A percentile compares a stretch with the other conserved stretches of the same genome.
phyloP scores from a whole-genome alignment of 305 asterid genomes.

The Rubia peregrina region DNA sequence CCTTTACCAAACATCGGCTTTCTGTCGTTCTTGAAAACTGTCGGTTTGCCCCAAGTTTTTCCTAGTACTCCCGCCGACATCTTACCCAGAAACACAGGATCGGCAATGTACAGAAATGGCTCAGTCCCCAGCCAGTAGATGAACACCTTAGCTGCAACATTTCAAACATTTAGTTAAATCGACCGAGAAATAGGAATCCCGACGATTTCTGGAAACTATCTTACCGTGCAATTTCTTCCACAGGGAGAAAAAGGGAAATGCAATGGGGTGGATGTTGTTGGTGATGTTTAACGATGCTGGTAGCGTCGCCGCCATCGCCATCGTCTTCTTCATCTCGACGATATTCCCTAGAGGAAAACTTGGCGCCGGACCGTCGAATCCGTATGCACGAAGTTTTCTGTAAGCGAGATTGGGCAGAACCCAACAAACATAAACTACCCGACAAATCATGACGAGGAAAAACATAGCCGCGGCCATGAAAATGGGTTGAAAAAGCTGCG shows the following conservation, averaged over 20 bases:
- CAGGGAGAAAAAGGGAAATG: constrained; percentile 56
- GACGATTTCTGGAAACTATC: no score
- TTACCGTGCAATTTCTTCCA: constrained; percentile 73
- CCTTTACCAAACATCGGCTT: constrained; percentile 88
- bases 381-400: constrained; percentile 46
- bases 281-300: constrained; percentile 13
- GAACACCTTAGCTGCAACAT: constrained; percentile 59
- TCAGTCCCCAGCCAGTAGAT: constrained; percentile 86
- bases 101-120: constrained; percentile 80
- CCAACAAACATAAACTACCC: constrained; percentile 40
- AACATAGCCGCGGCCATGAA: constrained; percentile 19
- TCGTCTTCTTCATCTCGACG: constrained; percentile 37
- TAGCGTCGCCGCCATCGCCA: background rate
- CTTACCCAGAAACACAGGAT: constrained; percentile 57
- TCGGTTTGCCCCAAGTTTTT: constrained; percentile 90
- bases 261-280: constrained; percentile 55
- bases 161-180: background rate
- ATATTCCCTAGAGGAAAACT: constrained; percentile 74
- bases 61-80: constrained; percentile 58
- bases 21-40: constrained; percentile 64
- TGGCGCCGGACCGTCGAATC: constrained; percentile 74
- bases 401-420: constrained; percentile 39
- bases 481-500: constrained; percentile 18
- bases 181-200: background rate
- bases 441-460: constrained; percentile 25